A percentile compares a stretch with the other conserved stretches of the same genome.
Evolutionary conservation across 805 yeast species (phyloP).

Genomic region (Candida khao-thaluensis): DNA sequence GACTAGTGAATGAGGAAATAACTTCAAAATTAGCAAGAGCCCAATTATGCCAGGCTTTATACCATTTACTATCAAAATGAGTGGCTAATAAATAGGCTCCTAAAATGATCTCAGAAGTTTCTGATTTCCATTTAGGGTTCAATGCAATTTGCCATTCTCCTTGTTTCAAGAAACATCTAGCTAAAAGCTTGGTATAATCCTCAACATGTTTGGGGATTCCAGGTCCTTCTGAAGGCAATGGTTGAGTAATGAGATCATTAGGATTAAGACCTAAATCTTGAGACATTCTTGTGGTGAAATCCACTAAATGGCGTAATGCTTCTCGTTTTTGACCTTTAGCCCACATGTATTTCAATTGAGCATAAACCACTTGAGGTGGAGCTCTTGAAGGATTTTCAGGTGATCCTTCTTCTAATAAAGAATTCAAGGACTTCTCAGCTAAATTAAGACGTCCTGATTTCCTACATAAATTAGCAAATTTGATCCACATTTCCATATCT

Average conservation of each 20-base stretch:
- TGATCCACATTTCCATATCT: conserved; percentile 97
- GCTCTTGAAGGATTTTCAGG: conserved; percentile 69
- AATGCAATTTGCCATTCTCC: conserved; percentile 97
- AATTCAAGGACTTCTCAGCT: conserved; percentile 87
- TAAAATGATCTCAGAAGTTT: conserved; percentile 74
- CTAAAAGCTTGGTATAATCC: conserved; percentile 79
- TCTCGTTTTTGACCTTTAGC: conserved; percentile 86
- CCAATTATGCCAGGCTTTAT: conserved; percentile 99
- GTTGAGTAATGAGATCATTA: conserved; percentile 82
- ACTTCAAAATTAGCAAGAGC: conserved; percentile 97
- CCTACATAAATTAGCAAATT: conserved; percentile 93
- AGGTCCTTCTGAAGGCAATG: conserved; percentile 70
- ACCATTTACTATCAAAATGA: conserved; percentile 90
- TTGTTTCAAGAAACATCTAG: conserved; percentile 93
- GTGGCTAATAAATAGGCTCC: conserved; percentile 94
- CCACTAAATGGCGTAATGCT: conserved; percentile 81
- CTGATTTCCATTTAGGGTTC: conserved; percentile 75
- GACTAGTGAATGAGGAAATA: conserved; percentile 56
- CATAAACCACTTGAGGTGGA: conserved; percentile 96
- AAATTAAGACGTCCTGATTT: conserved; percentile 89
- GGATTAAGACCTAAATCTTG: conserved; percentile 85
- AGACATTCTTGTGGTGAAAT: conserved; percentile 88
- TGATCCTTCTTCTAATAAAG: conserved; percentile 72
- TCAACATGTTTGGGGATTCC: conserved; percentile 74
- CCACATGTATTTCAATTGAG: conserved; percentile 96